Evolutionary conservation across 2,329 filamentous ascomycete species (phyloP).

Genomic region (Xylariaceae sp.): DNA sequence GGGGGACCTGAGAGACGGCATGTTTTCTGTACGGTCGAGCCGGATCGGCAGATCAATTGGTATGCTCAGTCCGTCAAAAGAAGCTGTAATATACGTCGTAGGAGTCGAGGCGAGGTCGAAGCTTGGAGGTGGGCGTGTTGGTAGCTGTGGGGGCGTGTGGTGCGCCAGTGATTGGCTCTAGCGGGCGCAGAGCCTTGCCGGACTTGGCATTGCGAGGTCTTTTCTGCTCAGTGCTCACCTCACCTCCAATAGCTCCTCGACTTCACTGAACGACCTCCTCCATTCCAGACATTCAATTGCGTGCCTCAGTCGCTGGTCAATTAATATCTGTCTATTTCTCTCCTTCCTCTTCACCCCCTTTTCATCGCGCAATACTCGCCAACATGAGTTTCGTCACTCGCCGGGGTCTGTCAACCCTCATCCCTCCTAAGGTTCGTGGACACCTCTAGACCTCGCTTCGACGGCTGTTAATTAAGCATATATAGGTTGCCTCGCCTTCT

Average conservation of each 20-base stretch:
- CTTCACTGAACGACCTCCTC: conserved; percentile 19
- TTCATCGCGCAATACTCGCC: conserved; percentile 34
- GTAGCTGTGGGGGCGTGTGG: conserved; percentile 23
- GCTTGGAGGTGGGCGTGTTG: conserved; percentile 6
- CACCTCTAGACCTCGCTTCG: neutral
- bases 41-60: conserved; percentile 12
- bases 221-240: conserved; percentile 39
- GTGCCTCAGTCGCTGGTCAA: conserved; percentile 31
- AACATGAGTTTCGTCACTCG: conserved; percentile 92
- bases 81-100: conserved; percentile 2
- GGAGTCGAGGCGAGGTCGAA: conserved; percentile 1
- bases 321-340: conserved; percentile 33
- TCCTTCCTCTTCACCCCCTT: conserved; percentile 24
- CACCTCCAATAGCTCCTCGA: conserved; percentile 13
- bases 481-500: conserved; percentile 76
- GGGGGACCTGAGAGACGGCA: conserved; percentile 54
- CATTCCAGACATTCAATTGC: conserved; percentile 29
- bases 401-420: conserved; percentile 94
- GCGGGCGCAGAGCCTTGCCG: conserved; percentile 39
- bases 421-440: conserved; percentile 86
- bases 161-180: conserved; percentile 30
- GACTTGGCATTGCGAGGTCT: conserved; percentile 42
- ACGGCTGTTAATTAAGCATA: conserved; percentile 37
- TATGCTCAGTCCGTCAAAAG: neutral
- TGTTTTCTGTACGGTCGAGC: conserved; percentile 7